These are phyloP conservation scores for Crithidia mellificae DNA, from an alignment of 208 protist species.

Conservation along the genomic window DNA sequence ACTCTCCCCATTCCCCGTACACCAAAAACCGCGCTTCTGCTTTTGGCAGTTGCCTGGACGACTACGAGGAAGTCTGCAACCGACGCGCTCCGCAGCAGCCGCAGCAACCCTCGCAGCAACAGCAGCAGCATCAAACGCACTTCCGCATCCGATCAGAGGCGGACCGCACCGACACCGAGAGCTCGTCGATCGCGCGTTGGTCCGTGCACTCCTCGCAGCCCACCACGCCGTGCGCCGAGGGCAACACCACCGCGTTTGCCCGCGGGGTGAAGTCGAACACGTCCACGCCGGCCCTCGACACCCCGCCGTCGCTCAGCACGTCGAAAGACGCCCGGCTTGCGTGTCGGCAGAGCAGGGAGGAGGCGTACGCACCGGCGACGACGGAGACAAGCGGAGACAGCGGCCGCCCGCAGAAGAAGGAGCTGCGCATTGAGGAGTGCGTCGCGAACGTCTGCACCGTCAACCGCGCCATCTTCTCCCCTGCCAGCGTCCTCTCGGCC, in stretches of 20 bases:
- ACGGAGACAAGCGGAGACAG: conserved; percentile 11
- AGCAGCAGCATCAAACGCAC: neutral
- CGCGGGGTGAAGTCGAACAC: conserved; percentile 3
- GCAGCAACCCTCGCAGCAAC: too few relatives aligned
- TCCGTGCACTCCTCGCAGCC: conserved; percentile 7
- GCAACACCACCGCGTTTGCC: neutral
- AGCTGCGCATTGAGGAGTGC: conserved; percentile 26
- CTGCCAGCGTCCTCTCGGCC: too few relatives aligned
- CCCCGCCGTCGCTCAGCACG: conserved; percentile 11
- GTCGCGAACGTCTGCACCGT: neutral
- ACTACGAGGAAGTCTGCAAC: conserved; percentile 2
- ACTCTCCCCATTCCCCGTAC: conserved; percentile 22
- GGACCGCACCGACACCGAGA: conserved; percentile 4
- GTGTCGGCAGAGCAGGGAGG: conserved; percentile 25
- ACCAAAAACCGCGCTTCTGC: conserved; percentile 8
- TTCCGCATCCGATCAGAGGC: neutral
- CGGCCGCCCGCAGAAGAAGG: conserved; percentile 23
- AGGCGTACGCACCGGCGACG: conserved; percentile 11
- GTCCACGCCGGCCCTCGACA: conserved; percentile 6
- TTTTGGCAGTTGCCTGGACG: conserved; percentile 13
- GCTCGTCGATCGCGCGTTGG: conserved; percentile 2
- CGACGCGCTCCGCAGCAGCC: conserved; percentile 2
- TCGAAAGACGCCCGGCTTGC: conserved; percentile 30
- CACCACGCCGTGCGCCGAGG: conserved; percentile 16
- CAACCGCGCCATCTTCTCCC: conserved; percentile 12